Percentiles rank a stretch among this genome's conserved stretches.
Evolutionary conservation across 73 alveolate genomes (phyloP).

Genomic region (Urostyla sp.): DNA sequence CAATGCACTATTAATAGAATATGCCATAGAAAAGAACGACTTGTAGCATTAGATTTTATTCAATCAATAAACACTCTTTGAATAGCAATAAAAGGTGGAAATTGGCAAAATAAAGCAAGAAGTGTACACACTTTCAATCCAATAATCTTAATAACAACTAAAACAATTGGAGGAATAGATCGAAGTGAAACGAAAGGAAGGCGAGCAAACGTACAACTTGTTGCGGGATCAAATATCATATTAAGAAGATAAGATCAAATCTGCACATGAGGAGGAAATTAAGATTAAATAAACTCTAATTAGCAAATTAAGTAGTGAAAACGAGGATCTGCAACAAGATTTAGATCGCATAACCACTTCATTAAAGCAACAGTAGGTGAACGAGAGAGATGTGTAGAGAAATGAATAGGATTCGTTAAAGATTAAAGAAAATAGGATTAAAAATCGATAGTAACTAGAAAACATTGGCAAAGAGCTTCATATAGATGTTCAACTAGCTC

Average conservation of each 20-base stretch:
- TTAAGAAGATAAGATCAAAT: slow-evolving; percentile 3
- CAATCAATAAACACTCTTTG: not conserved
- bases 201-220: slow-evolving; percentile 34
- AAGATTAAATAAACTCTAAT: not conserved
- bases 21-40: slow-evolving; percentile 24
- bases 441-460: not conserved
- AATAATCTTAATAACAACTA: not conserved
- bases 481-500: slow-evolving; percentile 1
- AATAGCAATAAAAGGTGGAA: slow-evolving; percentile 6
- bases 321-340: slow-evolving; percentile 11
- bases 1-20: slow-evolving; percentile 15
- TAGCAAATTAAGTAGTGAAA: not conserved
- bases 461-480: not conserved
- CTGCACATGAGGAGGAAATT: not conserved
- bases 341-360: no score
- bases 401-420: slow-evolving; percentile 3
- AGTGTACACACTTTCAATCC: not conserved
- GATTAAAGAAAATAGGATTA: slow-evolving; percentile 22
- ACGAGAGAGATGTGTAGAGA: not conserved
- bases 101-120: not conserved
- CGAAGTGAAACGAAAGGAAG: slow-evolving; percentile 34
- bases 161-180: slow-evolving; percentile 9
- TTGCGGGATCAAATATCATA: slow-evolving; percentile 28
- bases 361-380: not conserved
- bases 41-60: not conserved